Base-by-base conservation (phyloP, 2,329 filamentous ascomycete species). In the Epichloe uncinata region DNA sequence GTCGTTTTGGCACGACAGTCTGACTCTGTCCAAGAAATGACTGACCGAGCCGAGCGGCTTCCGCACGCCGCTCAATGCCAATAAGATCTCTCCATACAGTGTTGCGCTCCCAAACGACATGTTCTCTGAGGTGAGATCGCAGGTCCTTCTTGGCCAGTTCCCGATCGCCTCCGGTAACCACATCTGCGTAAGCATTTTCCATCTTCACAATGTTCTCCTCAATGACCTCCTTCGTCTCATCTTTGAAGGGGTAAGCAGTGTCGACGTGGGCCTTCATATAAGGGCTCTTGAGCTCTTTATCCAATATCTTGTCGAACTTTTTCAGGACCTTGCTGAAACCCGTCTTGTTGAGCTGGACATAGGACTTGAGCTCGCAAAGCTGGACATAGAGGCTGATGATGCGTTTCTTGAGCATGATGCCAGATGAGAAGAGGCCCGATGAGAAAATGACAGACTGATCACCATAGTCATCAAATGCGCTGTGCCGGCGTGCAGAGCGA, bases 1-100 rank as follows among this genome's bases (percentile, higher is more conserved):
- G 72, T 45, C 86, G 75, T 43, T 83, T 80, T 49, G 81, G 79
- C 7, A 77, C 73, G 30, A 79, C 78, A 57, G 85, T 82, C 16
- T 79, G 78, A 35, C 85, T 84, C 26, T 79, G 77, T 4, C 90
- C 90, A 2, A 97, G 78, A 49, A 97, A 74, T 0, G 87, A 87
- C 55, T 85, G 81, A 20, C 93, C 93, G 56, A 98, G 77, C 58
- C 91, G 93, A 8, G 91, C 91, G 8, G 93, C 94, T 68, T 97
- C 91, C 1, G 88, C 88, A 63, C 95, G 90, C 20, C 93, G 79
- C 70, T 98, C 94, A 58, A 98, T 91, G 48, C 91, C 93, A 63
- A 98, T 98, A 80, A 98, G 93, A 60, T 98, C 93, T 69, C 94
- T 77, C 93, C 93, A 98, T 16, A 98, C 93, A 0, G 93, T 98